Conservation (phyloP, 345 rosid genomes). For the Brassica juncea region DNA sequence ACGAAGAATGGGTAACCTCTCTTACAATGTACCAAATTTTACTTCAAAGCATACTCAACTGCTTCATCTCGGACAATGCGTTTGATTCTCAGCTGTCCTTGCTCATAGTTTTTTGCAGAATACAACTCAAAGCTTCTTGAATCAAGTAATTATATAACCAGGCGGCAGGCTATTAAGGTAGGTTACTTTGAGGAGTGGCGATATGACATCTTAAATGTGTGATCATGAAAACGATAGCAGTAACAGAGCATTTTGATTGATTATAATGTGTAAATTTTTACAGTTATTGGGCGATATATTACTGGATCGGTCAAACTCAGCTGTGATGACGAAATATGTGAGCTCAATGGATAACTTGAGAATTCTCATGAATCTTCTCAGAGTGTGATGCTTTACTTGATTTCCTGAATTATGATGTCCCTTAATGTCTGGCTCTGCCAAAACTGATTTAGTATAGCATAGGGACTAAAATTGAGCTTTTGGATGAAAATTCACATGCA, state of each 20-base stretch:
- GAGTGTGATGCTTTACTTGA: constrained; percentile 48
- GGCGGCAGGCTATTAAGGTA: constrained; percentile 97
- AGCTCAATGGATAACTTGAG: constrained; percentile 88
- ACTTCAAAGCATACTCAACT: neutral
- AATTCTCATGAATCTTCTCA: constrained; percentile 92
- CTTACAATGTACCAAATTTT: neutral
- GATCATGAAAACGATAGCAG: neutral
- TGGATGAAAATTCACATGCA: neutral
- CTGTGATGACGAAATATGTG: constrained; percentile 79
- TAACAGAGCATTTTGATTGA: constrained; percentile 13
- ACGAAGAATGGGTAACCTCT: constrained; percentile 86
- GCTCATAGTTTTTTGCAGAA: constrained; percentile 78
- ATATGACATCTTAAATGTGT: neutral
- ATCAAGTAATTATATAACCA: constrained; percentile 89
- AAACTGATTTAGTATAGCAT: neutral
- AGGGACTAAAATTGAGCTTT: neutral
- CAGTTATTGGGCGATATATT: constrained; percentile 89
- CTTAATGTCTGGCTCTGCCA: no score
- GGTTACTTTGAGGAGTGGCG: neutral
- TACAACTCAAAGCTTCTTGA: constrained; percentile 93
- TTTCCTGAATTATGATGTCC: neutral
- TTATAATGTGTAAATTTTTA: constrained; percentile 16
- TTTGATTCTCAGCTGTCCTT: constrained; percentile 11
- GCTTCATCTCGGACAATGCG: neutral
- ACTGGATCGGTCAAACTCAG: constrained; percentile 83